Evolutionary conservation across 2,329 filamentous ascomycete species (phyloP).

Genomic region (Sporothrix schenckii): DNA sequence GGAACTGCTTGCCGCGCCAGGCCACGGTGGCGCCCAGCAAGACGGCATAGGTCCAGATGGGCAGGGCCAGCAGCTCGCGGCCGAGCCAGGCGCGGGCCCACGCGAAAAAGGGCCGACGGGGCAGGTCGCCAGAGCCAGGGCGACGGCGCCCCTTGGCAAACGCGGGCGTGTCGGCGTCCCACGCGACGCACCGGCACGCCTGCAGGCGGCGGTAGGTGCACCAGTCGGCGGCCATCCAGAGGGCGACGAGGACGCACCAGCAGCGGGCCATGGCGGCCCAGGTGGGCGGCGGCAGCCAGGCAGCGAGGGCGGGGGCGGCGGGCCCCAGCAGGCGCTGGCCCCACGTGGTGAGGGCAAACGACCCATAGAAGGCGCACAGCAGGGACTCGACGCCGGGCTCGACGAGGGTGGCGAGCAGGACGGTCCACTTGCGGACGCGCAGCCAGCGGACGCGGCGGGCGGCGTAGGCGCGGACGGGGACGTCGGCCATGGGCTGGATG

Average conservation of each 20-base stretch:
- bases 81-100: conserved; percentile 86
- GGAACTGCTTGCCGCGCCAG: conserved; percentile 84
- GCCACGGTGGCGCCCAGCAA: conserved; percentile 82
- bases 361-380: conserved; percentile 77
- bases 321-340: conserved; percentile 48
- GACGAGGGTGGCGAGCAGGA: conserved; percentile 82
- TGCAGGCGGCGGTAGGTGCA: conserved; percentile 74
- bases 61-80: conserved; percentile 78
- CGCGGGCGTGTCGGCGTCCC: conserved; percentile 67
- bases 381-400: conserved; percentile 92
- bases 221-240: conserved; percentile 79
- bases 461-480: conserved; percentile 76
- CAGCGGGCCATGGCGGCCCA: conserved; percentile 67
- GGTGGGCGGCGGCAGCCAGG: conserved; percentile 55
- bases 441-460: conserved; percentile 86
- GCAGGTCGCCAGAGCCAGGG: conserved; percentile 46
- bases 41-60: conserved; percentile 89
- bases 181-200: conserved; percentile 68
- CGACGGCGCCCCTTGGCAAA: conserved; percentile 58
- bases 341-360: conserved; percentile 76
- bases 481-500: conserved; percentile 83
- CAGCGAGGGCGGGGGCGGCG: conserved; percentile 44
- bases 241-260: conserved; percentile 66
- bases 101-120: conserved; percentile 62
- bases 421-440: conserved; percentile 91